Conservation (phyloP, 2,329 filamentous ascomycete species). For the Fusarium floridanum region DNA sequence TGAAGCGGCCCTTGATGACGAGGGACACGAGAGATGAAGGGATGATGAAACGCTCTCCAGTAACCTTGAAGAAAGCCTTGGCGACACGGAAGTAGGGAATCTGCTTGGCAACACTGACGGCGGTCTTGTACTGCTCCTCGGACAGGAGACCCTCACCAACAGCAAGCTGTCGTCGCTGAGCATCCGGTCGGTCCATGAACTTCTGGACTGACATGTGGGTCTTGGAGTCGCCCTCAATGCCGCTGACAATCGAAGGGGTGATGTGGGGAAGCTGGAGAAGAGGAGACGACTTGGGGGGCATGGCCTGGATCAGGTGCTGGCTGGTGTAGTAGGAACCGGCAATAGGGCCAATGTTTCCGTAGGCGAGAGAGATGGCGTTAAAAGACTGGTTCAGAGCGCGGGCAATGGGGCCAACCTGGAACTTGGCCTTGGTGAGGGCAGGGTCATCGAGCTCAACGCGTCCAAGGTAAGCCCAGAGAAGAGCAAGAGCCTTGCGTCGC, state of each 20-base stretch:
- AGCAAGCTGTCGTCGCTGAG: constrained; percentile 77
- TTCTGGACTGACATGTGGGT: constrained; percentile 83
- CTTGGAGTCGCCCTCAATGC: constrained; percentile 81
- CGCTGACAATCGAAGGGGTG: constrained; percentile 73
- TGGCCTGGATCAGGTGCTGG: constrained; percentile 90
- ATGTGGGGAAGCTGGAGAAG: constrained; percentile 93
- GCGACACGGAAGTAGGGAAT: constrained; percentile 87
- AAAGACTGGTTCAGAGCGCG: constrained; percentile 89
- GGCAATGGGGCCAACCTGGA: constrained; percentile 88
- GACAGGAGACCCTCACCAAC: constrained; percentile 79
- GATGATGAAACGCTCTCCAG: constrained; percentile 92
- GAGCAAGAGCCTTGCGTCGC: constrained; percentile 86
- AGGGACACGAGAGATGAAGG: constrained; percentile 93
- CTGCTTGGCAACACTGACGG: constrained; percentile 82
- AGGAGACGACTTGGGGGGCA: constrained; percentile 85
- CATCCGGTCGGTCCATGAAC: constrained; percentile 87
- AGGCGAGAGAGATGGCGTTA: constrained; percentile 87
- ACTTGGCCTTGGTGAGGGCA: constrained; percentile 85
- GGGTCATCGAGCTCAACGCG: constrained; percentile 86
- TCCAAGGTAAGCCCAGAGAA: constrained; percentile 96
- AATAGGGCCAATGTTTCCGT: constrained; percentile 85
- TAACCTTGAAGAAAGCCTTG: constrained; percentile 98
- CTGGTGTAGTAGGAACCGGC: constrained; percentile 84
- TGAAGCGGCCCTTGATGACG: constrained; percentile 93
- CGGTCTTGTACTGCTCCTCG: constrained; percentile 81